Conservation (phyloP, 1,139 yeast genomes). For the Geotrichum cucujoidarum region DNA sequence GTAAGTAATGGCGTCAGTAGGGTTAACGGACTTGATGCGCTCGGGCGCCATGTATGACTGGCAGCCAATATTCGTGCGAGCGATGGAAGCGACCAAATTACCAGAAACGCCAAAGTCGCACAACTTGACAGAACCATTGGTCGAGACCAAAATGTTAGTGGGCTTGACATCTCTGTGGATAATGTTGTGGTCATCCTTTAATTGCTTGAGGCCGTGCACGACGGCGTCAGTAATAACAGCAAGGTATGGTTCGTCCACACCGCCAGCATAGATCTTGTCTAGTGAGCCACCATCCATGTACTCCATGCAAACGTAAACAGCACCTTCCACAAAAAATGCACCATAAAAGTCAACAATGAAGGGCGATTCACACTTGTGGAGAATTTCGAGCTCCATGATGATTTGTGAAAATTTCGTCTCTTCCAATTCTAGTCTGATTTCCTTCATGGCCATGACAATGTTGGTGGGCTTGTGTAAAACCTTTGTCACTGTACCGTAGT, state of each 20-base stretch:
- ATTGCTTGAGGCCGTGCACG: slow-evolving; percentile 72
- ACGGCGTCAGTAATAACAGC: slow-evolving; percentile 81
- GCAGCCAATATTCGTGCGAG: slow-evolving; percentile 95
- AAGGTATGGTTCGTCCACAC: slow-evolving; percentile 74
- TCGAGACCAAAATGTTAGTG: slow-evolving; percentile 76
- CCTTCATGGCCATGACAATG: slow-evolving; percentile 94
- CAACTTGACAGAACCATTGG: slow-evolving; percentile 78
- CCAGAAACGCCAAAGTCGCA: slow-evolving; percentile 98
- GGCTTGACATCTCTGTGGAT: slow-evolving; percentile 98
- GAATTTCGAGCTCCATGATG: slow-evolving; percentile 88
- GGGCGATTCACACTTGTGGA: slow-evolving; percentile 86
- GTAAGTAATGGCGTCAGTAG: slow-evolving; percentile 69
- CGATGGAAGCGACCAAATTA: slow-evolving; percentile 89
- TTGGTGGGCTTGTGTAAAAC: slow-evolving; percentile 93
- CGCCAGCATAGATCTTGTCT: slow-evolving; percentile 75
- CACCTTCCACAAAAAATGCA: slow-evolving; percentile 95
- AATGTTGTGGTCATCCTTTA: slow-evolving; percentile 84
- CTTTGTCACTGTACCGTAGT: slow-evolving; percentile 91
- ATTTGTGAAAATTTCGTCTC: slow-evolving; percentile 89
- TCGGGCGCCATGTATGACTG: slow-evolving; percentile 99
- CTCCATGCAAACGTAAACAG: slow-evolving; percentile 97
- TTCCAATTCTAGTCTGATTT: slow-evolving; percentile 85
- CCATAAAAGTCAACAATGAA: slow-evolving; percentile 94
- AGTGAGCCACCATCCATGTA: slow-evolving; percentile 97
- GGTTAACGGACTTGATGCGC: slow-evolving; percentile 60